Percentiles rank a stretch among this genome's conserved stretches.
Evolutionary conservation across 495 filamentous ascomycete species (phyloP).

Genomic region (Letharia columbiana): DNA sequence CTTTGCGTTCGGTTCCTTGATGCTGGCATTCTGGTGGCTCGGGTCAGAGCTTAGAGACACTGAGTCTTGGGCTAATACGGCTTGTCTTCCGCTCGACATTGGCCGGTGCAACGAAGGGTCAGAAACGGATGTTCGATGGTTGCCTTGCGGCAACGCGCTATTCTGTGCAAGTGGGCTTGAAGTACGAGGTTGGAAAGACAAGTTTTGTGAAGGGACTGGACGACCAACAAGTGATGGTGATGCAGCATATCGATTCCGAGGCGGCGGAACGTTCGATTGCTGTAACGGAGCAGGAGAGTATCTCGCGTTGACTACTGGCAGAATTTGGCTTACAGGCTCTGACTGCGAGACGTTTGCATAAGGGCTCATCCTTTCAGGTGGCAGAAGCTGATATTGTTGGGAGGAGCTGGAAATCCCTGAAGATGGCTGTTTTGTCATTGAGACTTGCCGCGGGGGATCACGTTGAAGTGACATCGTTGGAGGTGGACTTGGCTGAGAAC

Average conservation of each 20-base stretch:
- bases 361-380: conserved; percentile 53
- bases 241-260: conserved; percentile 42
- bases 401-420: conserved; percentile 17
- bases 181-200: conserved; percentile 73
- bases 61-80: not conserved
- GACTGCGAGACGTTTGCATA: conserved; percentile 42
- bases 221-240: conserved; percentile 37
- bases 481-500: conserved; percentile 26
- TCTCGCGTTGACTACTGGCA: conserved; percentile 32
- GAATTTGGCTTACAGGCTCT: conserved; percentile 34
- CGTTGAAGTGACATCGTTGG: conserved; percentile 21
- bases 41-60: not conserved
- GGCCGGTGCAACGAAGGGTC: conserved; percentile 5
- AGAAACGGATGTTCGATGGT: not conserved
- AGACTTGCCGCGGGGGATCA: conserved; percentile 19
- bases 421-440: conserved; percentile 22
- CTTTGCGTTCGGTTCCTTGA: not conserved
- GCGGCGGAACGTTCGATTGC: conserved; percentile 32
- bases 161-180: conserved; percentile 73
- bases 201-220: conserved; percentile 38
- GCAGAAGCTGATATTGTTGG: conserved; percentile 36
- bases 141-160: not conserved
- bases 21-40: not conserved
- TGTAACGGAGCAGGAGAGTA: conserved; percentile 56
- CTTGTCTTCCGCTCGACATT: conserved; percentile 6